Conservation (phyloP, 441 rosid species). For the Geranium incanum region DNA sequence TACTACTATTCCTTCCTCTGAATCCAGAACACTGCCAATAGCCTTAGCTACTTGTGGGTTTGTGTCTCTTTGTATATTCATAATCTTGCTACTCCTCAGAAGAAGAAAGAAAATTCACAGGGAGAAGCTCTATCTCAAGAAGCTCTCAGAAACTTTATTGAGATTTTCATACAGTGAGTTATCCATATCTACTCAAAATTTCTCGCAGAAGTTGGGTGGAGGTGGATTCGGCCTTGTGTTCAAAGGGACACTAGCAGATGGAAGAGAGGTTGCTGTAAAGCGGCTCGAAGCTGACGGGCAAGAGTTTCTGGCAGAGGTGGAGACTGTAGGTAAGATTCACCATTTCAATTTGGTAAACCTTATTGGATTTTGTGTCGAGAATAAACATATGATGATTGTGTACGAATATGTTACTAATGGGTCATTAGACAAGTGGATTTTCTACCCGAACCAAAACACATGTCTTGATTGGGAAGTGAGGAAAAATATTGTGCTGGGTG, state of each 20-base stretch:
- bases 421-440: no score
- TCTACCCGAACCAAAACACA: no score
- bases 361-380: slow-evolving; percentile 29
- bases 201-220: slow-evolving; percentile 24
- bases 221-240: slow-evolving; percentile 35
- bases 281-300: slow-evolving; percentile 19
- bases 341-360: slow-evolving; percentile 25
- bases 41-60: neutral
- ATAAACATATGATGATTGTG: slow-evolving; percentile 22
- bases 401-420: slow-evolving; percentile 16
- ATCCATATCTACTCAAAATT: slow-evolving; percentile 18
- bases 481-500: neutral
- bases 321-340: slow-evolving; percentile 22
- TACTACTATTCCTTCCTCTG: neutral
- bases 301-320: slow-evolving; percentile 25
- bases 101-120: neutral
- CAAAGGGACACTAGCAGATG: slow-evolving; percentile 19
- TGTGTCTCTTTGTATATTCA: neutral
- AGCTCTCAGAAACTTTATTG: neutral
- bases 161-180: slow-evolving; percentile 25
- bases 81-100: neutral
- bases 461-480: no score
- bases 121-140: neutral
- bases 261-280: slow-evolving; percentile 24
- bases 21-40: neutral